Conservation (phyloP, 441 rosid genomes). For the Jatropha podagrica region DNA sequence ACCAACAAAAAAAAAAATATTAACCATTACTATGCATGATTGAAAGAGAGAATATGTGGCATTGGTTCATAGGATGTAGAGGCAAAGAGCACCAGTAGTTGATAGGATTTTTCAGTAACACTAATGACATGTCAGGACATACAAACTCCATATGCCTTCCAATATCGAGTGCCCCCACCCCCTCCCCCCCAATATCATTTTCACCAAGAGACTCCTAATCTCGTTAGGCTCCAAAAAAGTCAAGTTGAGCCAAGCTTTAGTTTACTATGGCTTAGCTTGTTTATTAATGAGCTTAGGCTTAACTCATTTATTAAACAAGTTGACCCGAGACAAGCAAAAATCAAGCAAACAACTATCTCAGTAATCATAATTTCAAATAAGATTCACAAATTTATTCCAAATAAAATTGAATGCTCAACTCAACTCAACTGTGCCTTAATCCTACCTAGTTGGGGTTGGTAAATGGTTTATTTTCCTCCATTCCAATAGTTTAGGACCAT, state of each 20-base stretch:
- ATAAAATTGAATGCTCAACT: no score
- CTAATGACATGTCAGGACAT: neutral
- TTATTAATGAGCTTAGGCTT: neutral
- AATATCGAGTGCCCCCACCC: neutral
- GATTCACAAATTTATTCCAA: no score
- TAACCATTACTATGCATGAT: neutral
- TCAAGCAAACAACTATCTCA: neutral
- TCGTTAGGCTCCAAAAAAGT: neutral
- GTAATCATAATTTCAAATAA: no score
- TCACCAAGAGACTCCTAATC: neutral
- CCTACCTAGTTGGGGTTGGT: neutral
- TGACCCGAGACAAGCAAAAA: constrained; percentile 5
- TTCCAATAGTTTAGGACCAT: neutral
- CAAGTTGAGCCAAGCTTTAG: neutral
- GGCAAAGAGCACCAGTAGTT: neutral
- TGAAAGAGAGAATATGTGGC: neutral
- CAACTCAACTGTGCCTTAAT: no score
- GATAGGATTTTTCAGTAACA: constrained; percentile 6
- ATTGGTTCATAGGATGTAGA: neutral
- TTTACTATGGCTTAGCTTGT: neutral
- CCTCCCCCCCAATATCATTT: neutral
- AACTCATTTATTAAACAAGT: neutral
- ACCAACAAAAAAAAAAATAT: constrained; percentile 11
- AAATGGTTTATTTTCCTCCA: no score
- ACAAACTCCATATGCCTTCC: neutral